These are phyloP conservation scores for Leccinum longicurvipes DNA, from an alignment of 768 basidiomycete genomes.

Conservation along the genomic window DNA sequence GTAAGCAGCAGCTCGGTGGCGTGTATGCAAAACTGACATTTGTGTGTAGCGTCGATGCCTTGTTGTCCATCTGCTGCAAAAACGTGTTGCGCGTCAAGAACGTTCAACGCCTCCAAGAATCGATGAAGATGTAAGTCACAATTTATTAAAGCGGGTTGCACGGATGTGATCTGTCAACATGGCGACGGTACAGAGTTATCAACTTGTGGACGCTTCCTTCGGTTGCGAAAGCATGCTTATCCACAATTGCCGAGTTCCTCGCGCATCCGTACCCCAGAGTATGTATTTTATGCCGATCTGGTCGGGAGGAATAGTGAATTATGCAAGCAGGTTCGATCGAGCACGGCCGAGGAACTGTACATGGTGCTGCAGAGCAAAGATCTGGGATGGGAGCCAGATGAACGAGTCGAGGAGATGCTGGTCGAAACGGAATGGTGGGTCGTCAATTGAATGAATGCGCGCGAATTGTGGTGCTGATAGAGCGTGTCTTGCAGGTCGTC, in stretches of 20 bases:
- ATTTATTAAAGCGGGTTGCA: conserved; percentile 24
- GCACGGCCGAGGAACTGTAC: conserved; percentile 82
- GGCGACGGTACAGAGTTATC: conserved; percentile 47
- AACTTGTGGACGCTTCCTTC: conserved; percentile 55
- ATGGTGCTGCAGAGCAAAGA: conserved; percentile 70
- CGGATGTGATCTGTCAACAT: conserved; percentile 13
- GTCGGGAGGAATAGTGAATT: conserved; percentile 5
- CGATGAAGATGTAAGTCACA: conserved; percentile 74
- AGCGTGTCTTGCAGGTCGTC: conserved; percentile 46
- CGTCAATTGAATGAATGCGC: conserved; percentile 9
- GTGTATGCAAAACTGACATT: conserved; percentile 8
- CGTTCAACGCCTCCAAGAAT: conserved; percentile 73
- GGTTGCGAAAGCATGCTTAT: conserved; percentile 41
- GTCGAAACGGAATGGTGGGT: conserved; percentile 81
- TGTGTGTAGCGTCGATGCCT: conserved; percentile 44
- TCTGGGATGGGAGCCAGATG: conserved; percentile 59
- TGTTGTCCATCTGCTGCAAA: conserved; percentile 56
- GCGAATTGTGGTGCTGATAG: conserved; percentile 21
- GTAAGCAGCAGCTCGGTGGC: conserved; percentile 39
- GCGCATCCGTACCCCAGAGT: conserved; percentile 81
- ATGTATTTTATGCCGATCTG: conserved; percentile 24
- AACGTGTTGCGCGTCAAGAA: conserved; percentile 74
- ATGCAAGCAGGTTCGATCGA: conserved; percentile 61
- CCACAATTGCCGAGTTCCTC: conserved; percentile 58
- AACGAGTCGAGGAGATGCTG: conserved; percentile 58